Evolutionary conservation across 116 monocot genomes (phyloP).

Genomic region (Phalaenopsis hybrid): DNA sequence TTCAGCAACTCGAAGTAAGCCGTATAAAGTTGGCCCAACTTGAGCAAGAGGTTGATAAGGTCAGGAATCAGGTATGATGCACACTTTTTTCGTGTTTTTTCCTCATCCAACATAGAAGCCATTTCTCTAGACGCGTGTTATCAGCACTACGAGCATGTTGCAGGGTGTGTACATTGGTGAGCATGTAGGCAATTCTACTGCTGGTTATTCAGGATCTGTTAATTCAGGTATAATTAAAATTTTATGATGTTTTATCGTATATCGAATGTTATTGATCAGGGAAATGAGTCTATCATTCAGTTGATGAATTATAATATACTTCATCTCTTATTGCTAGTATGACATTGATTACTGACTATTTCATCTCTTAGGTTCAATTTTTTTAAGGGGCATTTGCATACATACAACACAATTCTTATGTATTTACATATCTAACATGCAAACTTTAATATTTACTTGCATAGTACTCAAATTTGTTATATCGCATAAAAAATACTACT

Average conservation of each 20-base stretch:
- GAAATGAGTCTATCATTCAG: not conserved
- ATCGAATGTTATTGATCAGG: not conserved
- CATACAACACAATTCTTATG: too few species aligned
- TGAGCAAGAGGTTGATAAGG: constrained; percentile 68
- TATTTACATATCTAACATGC: too few species aligned
- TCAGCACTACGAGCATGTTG: constrained; percentile 11
- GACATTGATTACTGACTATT: not conserved
- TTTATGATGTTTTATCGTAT: not conserved
- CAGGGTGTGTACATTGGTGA: constrained; percentile 62
- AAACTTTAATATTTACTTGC: too few species aligned
- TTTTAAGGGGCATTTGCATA: too few species aligned
- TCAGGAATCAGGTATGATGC: constrained; percentile 59
- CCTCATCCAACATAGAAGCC: not conserved
- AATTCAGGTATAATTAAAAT: constrained; percentile 42
- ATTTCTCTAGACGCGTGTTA: not conserved
- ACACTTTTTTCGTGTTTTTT: not conserved
- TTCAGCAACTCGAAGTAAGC: constrained; percentile 90
- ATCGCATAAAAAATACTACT: too few species aligned
- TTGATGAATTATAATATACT: not conserved
- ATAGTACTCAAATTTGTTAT: too few species aligned
- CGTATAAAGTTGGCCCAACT: constrained; percentile 69
- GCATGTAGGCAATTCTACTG: constrained; percentile 33
- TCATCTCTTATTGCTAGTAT: not conserved
- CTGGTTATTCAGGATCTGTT: constrained; percentile 32
- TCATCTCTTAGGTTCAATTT: too few species aligned